Conservation (phyloP, 148 eudicot species). For the Mesembryanthemum crystallinum region DNA sequence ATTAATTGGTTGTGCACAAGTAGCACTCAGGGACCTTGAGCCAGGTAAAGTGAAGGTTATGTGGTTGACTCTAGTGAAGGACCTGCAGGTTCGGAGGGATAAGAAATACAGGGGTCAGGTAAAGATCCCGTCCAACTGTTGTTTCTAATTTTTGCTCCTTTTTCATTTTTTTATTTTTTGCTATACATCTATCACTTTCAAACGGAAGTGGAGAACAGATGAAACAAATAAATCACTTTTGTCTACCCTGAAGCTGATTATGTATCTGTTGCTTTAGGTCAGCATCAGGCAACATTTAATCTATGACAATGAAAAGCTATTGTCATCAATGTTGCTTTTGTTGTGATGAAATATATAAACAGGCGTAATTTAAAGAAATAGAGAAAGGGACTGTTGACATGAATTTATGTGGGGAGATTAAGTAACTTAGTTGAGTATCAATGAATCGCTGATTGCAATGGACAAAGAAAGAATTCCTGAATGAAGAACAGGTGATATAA, state of each 20-base stretch:
- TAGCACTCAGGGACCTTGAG: constrained; percentile 53
- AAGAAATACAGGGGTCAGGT: constrained; percentile 77
- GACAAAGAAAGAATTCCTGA: not conserved
- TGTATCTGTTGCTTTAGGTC: not conserved
- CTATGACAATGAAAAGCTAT: not conserved
- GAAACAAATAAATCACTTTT: not conserved
- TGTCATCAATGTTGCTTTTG: not conserved
- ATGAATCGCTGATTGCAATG: not conserved
- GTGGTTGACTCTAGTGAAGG: constrained; percentile 83
- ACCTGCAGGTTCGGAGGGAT: constrained; percentile 69
- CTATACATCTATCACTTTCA: not conserved
- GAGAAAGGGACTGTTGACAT: not conserved
- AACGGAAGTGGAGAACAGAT: not conserved
- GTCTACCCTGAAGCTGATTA: not conserved
- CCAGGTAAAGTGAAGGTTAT: constrained; percentile 76
- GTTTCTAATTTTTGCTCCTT: not conserved
- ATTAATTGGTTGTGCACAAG: constrained; percentile 65
- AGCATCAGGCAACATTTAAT: not conserved
- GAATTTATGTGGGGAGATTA: not conserved
- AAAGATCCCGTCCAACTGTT: constrained; percentile 16
- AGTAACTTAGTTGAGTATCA: not conserved
- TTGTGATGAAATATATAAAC: not conserved
- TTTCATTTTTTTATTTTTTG: not conserved
- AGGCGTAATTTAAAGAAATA: not conserved
- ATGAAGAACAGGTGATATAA: not conserved